Conservation (phyloP, 2,329 filamentous ascomycete species). For the Sporothrix pallida region DNA sequence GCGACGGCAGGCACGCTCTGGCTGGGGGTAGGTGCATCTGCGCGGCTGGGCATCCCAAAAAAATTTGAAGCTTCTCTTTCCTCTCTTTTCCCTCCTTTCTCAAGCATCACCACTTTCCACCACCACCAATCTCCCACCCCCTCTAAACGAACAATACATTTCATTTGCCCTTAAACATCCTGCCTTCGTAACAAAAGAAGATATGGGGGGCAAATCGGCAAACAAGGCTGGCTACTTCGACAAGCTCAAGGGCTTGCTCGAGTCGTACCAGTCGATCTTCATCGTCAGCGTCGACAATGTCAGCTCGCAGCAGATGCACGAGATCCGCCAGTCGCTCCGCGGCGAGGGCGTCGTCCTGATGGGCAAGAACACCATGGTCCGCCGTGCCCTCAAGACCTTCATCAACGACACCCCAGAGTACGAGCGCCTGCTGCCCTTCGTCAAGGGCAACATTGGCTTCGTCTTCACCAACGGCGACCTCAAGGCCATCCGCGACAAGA, state of each 20-base stretch:
- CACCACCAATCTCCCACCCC: conserved; percentile 25
- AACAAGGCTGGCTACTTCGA: conserved; percentile 99
- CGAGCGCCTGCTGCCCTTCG: conserved; percentile 93
- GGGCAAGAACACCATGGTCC: conserved; percentile 99
- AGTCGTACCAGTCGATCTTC: conserved; percentile 97
- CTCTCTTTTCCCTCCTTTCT: too few relatives aligned
- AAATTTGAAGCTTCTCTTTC: conserved; percentile 13
- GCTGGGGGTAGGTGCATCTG: neutral
- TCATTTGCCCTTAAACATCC: conserved; percentile 92
- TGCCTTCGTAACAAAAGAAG: conserved; percentile 92
- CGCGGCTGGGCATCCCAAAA: conserved; percentile 22
- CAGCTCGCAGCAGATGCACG: conserved; percentile 99
- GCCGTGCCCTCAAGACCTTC: conserved; percentile 97
- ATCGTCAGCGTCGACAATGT: conserved; percentile 99
- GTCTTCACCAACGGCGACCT: conserved; percentile 99
- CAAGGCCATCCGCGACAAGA: conserved; percentile 90
- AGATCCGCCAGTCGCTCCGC: conserved; percentile 93
- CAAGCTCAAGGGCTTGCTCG: conserved; percentile 97
- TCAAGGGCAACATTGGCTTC: conserved; percentile 98
- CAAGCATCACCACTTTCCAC: conserved; percentile 31
- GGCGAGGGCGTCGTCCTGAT: conserved; percentile 94
- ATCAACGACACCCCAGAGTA: conserved; percentile 90
- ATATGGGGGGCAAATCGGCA: conserved; percentile 93
- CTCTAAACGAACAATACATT: conserved; percentile 31
- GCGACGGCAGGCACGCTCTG: too few relatives aligned